Evolutionary conservation across 1,139 yeast species (phyloP), one percentile per base, ranked within the genome.

Genomic region (Protomyces gravidus): DNA sequence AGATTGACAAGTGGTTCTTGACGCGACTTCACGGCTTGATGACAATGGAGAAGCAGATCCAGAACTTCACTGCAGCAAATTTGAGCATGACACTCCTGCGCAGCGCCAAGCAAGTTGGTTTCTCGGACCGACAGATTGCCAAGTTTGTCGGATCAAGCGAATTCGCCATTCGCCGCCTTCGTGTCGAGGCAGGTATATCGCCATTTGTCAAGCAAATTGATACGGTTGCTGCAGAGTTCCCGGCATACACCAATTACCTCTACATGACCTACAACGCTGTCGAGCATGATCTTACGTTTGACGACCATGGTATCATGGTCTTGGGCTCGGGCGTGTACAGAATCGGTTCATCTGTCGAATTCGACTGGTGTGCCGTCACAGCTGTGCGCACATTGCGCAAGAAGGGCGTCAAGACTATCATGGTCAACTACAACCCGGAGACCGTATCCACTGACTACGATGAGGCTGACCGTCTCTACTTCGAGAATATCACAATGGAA

Each of bases 161-260:
- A 76, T 86, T 89, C 64, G 95, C 96, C 60, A 85, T 92, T 67
- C 85, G 98, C 76, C 82, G 95, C 73, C 77, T 86, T 69, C 85
- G 98, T 78, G 84, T 86, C 71, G 96, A 89, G 70, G 83, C 82
- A 61, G 95, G 95, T 63, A 84, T 92, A 65, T 76, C 84, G 65
- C 98, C 98, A 68, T 89, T 87, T 72, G 97, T 90, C 66, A 92
- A 92, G 75, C 96, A 90, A 76, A 92, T 92, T 69, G 98, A 92
- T 78, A 92, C 98, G 39, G 96, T 92, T 68, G 98, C 98, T 61
- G 98, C 98, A 59, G 98, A 92, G 75, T 92, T 92, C 84, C 98
- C 98, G 60, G 97, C 97, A 55, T 82, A 75, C 77, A 92, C 98
- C 71, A 92, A 92, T 78, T 92, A 92, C 76, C 80, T 92, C 73